Percentiles rank a stretch among this genome's conserved stretches.
These are phyloP conservation scores for Aspergillus sp. DNA, from an alignment of 2,329 filamentous ascomycete species.

Conservation along the genomic window DNA sequence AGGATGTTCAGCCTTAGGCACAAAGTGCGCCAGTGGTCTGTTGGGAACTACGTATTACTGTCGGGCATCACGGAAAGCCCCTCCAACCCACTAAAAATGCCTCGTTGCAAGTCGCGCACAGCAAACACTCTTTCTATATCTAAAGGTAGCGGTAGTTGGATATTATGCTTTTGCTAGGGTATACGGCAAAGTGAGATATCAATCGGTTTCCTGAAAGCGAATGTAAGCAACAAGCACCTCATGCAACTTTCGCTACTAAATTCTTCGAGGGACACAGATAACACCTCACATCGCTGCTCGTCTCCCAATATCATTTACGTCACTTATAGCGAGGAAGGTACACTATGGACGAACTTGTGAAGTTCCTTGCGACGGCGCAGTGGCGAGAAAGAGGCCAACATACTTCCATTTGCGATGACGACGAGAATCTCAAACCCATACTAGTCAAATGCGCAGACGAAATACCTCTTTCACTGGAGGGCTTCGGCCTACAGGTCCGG, in stretches of 20 bases:
- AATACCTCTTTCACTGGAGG: constrained; percentile 5
- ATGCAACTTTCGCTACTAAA: constrained; percentile 6
- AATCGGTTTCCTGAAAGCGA: constrained; percentile 3
- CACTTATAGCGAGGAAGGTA: constrained; percentile 2
- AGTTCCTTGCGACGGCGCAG: constrained; percentile 7
- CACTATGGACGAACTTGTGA: constrained; percentile 8
- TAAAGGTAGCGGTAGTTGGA: neutral
- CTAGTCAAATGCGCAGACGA: neutral
- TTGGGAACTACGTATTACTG: constrained; percentile 4
- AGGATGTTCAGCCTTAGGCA: neutral
- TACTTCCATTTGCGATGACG: constrained; percentile 8
- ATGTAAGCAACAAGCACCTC: constrained; percentile 6
- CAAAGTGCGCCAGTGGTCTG: neutral
- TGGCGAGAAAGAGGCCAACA: constrained; percentile 10
- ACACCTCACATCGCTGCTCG: neutral
- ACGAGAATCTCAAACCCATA: constrained; percentile 7
- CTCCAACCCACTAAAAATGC: constrained; percentile 8
- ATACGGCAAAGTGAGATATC: constrained; percentile 5
- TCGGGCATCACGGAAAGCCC: constrained; percentile 7
- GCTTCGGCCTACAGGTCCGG: constrained; percentile 7
- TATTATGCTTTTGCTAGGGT: neutral
- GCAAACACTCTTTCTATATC: neutral
- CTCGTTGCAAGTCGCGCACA: constrained; percentile 4
- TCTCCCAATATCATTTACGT: neutral
- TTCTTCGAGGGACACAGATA: neutral